These are phyloP conservation scores for Astrothelium subdiscretum DNA, from an alignment of 495 filamentous ascomycete genomes.

Conservation along the genomic window DNA sequence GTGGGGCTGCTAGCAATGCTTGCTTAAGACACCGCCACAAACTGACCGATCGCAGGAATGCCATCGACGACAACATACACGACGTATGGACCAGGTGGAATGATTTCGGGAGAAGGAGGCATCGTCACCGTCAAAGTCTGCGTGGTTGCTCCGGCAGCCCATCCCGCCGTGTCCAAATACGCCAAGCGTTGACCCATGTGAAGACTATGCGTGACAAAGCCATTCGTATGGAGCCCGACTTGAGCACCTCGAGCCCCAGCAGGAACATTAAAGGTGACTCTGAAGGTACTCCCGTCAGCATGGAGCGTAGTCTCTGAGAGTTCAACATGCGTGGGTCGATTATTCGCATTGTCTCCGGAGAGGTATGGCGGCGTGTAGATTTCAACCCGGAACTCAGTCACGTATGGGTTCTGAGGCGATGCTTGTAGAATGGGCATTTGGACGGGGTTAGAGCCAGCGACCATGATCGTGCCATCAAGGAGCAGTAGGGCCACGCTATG, in stretches of 20 bases:
- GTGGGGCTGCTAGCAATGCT: too few species aligned
- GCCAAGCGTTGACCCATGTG: conserved; percentile 55
- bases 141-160: conserved; percentile 25
- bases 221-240: conserved; percentile 46
- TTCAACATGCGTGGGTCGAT: conserved; percentile 37
- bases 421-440: conserved; percentile 40
- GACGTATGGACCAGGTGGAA: conserved; percentile 49
- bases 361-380: conserved; percentile 52
- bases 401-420: conserved; percentile 33
- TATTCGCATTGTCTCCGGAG: conserved; percentile 34
- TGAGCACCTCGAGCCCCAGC: conserved; percentile 19
- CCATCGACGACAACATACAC: conserved; percentile 50
- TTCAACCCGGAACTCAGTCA: conserved; percentile 50
- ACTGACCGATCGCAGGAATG: conserved; percentile 46
- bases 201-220: conserved; percentile 49
- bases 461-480: conserved; percentile 46
- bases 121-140: conserved; percentile 41
- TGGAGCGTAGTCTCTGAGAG: conserved; percentile 31
- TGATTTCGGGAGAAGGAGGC: conserved; percentile 44
- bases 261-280: conserved; percentile 36
- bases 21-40: conserved; percentile 32
- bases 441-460: conserved; percentile 48
- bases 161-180: conserved; percentile 43
- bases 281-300: conserved; percentile 36
- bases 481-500: conserved; percentile 46